phyloP scores from a whole-genome alignment of 2,329 filamentous ascomycete genomes.

The Alternaria ethzedia region DNA sequence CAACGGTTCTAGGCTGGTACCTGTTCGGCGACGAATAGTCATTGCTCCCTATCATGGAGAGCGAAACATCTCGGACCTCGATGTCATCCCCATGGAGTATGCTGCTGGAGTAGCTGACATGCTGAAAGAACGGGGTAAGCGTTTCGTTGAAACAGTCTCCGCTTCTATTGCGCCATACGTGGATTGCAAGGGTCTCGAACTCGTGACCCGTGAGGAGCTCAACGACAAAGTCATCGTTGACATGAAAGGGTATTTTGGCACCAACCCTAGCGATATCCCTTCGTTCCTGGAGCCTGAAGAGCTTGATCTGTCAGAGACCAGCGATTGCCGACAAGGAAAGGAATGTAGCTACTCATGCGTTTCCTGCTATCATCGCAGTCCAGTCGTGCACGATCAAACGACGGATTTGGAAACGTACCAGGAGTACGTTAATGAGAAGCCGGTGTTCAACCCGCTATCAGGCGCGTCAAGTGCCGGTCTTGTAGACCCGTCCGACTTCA shows the following conservation, averaged over 20 bases:
- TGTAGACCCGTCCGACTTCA: too few species aligned
- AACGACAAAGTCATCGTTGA: background rate
- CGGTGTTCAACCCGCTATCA: too few species aligned
- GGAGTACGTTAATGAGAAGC: background rate
- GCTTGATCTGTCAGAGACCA: background rate
- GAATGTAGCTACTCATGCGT: fast-evolving
- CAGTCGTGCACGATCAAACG: background rate
- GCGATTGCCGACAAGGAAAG: background rate
- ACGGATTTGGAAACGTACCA: background rate
- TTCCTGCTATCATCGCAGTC: background rate
- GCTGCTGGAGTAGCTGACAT: too few species aligned
- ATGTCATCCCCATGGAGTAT: too few species aligned
- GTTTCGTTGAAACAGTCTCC: too few species aligned
- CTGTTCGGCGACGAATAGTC: too few species aligned
- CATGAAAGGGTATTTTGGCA: background rate
- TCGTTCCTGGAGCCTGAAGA: background rate
- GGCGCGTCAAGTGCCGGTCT: too few species aligned
- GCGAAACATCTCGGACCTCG: too few species aligned
- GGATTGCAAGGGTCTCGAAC: background rate
- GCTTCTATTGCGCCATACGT: background rate
- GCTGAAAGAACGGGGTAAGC: too few species aligned
- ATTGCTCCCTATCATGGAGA: too few species aligned
- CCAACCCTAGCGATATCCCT: fast-evolving
- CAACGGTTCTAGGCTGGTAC: too few species aligned
- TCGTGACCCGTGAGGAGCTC: background rate